Evolutionary conservation across 1,139 yeast species (phyloP).

Genomic region (Pichia terricola): DNA sequence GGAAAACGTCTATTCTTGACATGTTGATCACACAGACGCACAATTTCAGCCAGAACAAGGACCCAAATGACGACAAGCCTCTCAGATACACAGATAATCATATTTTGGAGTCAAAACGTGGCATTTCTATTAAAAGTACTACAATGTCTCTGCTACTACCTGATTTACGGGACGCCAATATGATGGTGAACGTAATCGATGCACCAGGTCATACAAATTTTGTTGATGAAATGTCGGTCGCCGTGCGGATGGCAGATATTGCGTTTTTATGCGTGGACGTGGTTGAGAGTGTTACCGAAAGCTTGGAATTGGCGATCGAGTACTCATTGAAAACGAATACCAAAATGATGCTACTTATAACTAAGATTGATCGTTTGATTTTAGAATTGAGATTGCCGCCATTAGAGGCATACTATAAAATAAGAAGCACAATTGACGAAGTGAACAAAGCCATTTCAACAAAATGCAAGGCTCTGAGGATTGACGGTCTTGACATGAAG

Average conservation of each 20-base stretch:
- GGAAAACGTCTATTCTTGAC: constrained; percentile 79
- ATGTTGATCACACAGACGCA: constrained; percentile 60
- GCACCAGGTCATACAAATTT: constrained; percentile 91
- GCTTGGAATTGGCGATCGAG: constrained; percentile 40
- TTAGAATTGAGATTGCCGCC: constrained; percentile 73
- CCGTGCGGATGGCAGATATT: constrained; percentile 55
- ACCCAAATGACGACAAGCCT: constrained; percentile 25
- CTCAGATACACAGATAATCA: constrained; percentile 65
- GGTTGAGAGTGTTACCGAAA: constrained; percentile 66
- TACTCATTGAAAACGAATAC: constrained; percentile 39
- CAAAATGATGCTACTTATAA: constrained; percentile 55
- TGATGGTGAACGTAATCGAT: constrained; percentile 58
- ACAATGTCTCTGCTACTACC: constrained; percentile 58
- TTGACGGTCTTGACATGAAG: constrained; percentile 22
- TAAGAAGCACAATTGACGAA: constrained; percentile 52
- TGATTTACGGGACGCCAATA: constrained; percentile 46
- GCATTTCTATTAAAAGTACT: constrained; percentile 54
- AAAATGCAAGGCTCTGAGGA: not conserved
- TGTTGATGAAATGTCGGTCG: constrained; percentile 58
- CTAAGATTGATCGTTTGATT: constrained; percentile 74
- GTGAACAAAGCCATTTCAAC: constrained; percentile 44
- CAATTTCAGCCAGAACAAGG: constrained; percentile 23
- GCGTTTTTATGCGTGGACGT: constrained; percentile 69
- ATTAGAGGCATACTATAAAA: constrained; percentile 59
- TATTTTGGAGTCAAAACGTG: constrained; percentile 59